phyloP scores from a whole-genome alignment of 306 rosid genomes.

The Gastrolobium villosum region DNA sequence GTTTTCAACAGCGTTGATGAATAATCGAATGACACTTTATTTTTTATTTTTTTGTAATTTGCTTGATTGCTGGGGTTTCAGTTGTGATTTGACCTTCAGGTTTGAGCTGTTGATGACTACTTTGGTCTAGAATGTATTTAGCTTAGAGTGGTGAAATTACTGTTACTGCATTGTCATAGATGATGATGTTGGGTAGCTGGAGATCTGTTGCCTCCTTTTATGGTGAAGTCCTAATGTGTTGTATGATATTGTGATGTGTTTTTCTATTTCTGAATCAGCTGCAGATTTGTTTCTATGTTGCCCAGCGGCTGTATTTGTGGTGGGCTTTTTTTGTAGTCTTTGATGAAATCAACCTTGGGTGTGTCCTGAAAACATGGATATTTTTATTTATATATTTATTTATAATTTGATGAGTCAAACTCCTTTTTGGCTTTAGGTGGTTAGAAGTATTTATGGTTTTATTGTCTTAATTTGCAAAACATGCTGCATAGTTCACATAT shows the following conservation, averaged over 20 bases:
- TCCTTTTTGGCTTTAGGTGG: slow-evolving; percentile 20
- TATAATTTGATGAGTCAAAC: slow-evolving; percentile 1
- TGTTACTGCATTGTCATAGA: slow-evolving; percentile 23
- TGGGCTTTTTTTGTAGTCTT: slow-evolving; percentile 6
- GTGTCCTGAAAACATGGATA: slow-evolving; percentile 12
- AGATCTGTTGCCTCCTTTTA: slow-evolving; percentile 38
- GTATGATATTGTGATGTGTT: neutral
- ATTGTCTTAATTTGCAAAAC: neutral
- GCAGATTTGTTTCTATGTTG: neutral
- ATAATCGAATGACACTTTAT: neutral
- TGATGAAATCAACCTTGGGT: slow-evolving; percentile 2
- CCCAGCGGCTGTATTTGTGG: slow-evolving; percentile 5
- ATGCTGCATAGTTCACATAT: slow-evolving; percentile 15
- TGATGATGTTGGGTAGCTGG: slow-evolving; percentile 34
- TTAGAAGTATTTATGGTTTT: slow-evolving; percentile 23
- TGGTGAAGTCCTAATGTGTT: slow-evolving; percentile 6
- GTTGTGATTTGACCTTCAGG: slow-evolving; percentile 24
- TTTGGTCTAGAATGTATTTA: slow-evolving; percentile 38
- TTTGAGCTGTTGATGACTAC: slow-evolving; percentile 40
- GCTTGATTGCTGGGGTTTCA: slow-evolving; percentile 5
- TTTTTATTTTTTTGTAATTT: neutral
- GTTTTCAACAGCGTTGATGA: slow-evolving; percentile 29
- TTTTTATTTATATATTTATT: neutral
- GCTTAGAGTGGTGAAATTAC: slow-evolving; percentile 37
- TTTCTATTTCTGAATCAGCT: neutral